phyloP scores from a whole-genome alignment of 2,329 filamentous ascomycete genomes.

The Neonectria hederae region DNA sequence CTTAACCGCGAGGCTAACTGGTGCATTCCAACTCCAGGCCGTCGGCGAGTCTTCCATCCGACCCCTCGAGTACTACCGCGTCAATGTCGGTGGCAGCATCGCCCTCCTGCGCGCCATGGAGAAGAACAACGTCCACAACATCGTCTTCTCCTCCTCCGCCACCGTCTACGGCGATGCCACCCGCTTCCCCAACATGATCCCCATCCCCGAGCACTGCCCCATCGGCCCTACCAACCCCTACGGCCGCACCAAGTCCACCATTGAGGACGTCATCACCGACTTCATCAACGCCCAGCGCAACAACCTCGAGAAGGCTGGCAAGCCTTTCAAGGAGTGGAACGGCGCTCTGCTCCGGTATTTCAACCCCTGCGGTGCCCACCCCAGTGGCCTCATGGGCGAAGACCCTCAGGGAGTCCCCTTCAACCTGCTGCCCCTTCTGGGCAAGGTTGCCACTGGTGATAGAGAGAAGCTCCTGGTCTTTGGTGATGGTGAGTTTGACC shows the following conservation, averaged over 20 bases:
- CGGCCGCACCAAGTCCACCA: conserved; percentile 93
- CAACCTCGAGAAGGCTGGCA: conserved; percentile 81
- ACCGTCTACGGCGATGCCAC: conserved; percentile 99
- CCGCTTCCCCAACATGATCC: conserved; percentile 96
- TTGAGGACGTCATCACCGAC: conserved; percentile 92
- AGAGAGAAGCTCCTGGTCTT: conserved; percentile 94
- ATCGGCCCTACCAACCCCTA: conserved; percentile 98
- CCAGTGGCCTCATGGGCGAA: conserved; percentile 96
- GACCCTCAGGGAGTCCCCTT: conserved; percentile 95
- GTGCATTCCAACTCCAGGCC: conserved; percentile 65
- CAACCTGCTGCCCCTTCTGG: conserved; percentile 93
- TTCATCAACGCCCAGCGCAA: conserved; percentile 86
- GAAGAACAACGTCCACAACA: conserved; percentile 90
- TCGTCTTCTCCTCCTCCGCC: conserved; percentile 97
- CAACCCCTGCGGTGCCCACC: conserved; percentile 95
- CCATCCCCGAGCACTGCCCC: conserved; percentile 96
- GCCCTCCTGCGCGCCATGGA: conserved; percentile 87
- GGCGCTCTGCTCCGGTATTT: conserved; percentile 95
- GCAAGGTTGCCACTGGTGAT: conserved; percentile 95
- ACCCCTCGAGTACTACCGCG: conserved; percentile 95
- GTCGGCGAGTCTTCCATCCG: conserved; percentile 95
- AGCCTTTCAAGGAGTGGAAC: conserved; percentile 86
- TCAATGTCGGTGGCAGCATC: conserved; percentile 95
- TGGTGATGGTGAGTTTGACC: conserved; percentile 77
- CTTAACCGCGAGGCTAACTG: conserved; percentile 21